These are phyloP conservation scores for Diaporthe citriasiana DNA, from an alignment of 2,329 filamentous ascomycete genomes.

Conservation along the genomic window DNA sequence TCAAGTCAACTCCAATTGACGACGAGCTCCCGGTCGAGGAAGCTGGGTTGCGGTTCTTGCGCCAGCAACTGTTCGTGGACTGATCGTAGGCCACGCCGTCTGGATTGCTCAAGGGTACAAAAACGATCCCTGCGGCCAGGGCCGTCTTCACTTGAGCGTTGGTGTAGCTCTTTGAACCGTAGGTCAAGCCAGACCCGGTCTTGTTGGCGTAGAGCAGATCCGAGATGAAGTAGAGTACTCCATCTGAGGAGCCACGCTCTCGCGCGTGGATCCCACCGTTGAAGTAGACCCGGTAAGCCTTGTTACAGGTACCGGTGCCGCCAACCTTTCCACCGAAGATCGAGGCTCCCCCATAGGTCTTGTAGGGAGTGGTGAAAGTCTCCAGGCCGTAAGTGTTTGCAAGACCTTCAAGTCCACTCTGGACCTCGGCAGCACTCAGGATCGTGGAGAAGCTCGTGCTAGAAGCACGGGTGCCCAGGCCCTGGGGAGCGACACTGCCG, in stretches of 20 bases:
- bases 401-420: slow-evolving; percentile 59
- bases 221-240: slow-evolving; percentile 69
- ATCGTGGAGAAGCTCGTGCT: slow-evolving; percentile 56
- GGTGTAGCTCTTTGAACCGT: slow-evolving; percentile 66
- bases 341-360: slow-evolving; percentile 58
- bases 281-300: slow-evolving; percentile 63
- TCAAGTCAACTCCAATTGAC: slow-evolving; percentile 65
- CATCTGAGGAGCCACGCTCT: slow-evolving; percentile 69
- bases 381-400: slow-evolving; percentile 56
- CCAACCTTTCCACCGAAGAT: slow-evolving; percentile 61
- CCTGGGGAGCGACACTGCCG: slow-evolving; percentile 55
- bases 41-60: slow-evolving; percentile 67
- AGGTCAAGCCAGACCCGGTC: slow-evolving; percentile 63
- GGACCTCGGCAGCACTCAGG: slow-evolving; percentile 61
- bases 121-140: slow-evolving; percentile 66
- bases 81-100: slow-evolving; percentile 69
- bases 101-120: slow-evolving; percentile 67
- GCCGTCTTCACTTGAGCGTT: slow-evolving; percentile 65
- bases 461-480: slow-evolving; percentile 55
- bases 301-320: slow-evolving; percentile 42
- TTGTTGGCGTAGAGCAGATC: slow-evolving; percentile 69
- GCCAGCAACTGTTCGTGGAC: slow-evolving; percentile 64
- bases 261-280: slow-evolving; percentile 69
- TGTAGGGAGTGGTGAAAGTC: slow-evolving; percentile 58
- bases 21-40: slow-evolving; percentile 50